These are phyloP conservation scores for Rosa lucieae DNA, from an alignment of 306 rosid genomes.

Conservation along the genomic window DNA sequence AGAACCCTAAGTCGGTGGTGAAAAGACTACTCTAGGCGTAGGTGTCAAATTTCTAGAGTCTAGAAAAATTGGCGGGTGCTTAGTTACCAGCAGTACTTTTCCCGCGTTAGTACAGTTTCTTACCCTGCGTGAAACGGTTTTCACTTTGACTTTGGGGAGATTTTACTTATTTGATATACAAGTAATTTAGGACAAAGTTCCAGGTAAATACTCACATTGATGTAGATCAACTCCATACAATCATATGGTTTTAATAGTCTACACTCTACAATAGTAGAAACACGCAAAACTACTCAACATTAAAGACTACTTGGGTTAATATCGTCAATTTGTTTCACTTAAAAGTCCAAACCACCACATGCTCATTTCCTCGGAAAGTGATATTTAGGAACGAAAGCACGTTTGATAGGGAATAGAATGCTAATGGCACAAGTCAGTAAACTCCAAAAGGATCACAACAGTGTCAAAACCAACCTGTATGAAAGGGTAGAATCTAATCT, in stretches of 20 bases:
- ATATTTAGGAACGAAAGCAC: neutral
- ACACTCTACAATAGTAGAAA: too few species aligned
- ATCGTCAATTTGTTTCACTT: neutral
- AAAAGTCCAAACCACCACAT: neutral
- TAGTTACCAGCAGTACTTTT: neutral
- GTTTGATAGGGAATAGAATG: neutral
- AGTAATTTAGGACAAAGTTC: neutral
- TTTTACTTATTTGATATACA: too few species aligned
- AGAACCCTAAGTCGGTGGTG: neutral
- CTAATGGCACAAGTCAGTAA: neutral
- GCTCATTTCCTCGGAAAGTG: neutral
- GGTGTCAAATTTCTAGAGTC: neutral
- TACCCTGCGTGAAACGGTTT: neutral
- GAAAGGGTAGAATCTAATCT: neutral
- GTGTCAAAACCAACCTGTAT: neutral
- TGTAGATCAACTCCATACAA: too few species aligned
- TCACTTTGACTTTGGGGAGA: neutral
- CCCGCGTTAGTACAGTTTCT: neutral
- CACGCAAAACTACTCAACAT: too few species aligned
- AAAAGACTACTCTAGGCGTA: neutral
- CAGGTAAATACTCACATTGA: too few species aligned
- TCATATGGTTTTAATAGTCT: too few species aligned
- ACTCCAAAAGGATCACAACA: constrained; percentile 2
- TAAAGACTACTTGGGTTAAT: neutral
- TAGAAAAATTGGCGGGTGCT: neutral